Conservation (phyloP, 805 yeast species). For the Saturnispora dispora region DNA sequence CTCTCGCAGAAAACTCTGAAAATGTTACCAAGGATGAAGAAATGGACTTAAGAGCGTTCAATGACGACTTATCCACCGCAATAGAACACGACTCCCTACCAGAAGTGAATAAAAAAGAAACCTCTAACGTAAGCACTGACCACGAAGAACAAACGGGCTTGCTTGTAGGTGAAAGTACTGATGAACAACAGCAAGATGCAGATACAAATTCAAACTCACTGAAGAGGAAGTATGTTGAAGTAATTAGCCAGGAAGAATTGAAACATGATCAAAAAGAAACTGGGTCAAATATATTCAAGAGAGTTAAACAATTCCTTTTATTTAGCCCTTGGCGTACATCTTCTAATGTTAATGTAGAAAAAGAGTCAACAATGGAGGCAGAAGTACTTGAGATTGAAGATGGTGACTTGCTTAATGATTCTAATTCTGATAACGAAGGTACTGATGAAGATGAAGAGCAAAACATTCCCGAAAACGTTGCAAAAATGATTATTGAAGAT, state of each 20-base stretch:
- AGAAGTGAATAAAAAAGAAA: background rate
- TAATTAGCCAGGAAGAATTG: constrained; percentile 7
- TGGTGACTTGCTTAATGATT: constrained; percentile 5
- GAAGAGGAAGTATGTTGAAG: constrained; percentile 3
- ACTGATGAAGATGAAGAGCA: constrained; percentile 8
- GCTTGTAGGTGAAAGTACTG: background rate
- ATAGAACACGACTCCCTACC: background rate
- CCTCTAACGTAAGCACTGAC: background rate
- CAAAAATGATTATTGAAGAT: background rate
- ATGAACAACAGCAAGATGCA: background rate
- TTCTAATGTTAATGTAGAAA: background rate
- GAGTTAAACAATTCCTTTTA: constrained; percentile 5
- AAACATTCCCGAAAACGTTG: constrained; percentile 7
- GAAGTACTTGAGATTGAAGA: constrained; percentile 3
- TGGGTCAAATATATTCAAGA: background rate
- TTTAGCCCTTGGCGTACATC: constrained; percentile 1
- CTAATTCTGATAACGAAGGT: constrained; percentile 6
- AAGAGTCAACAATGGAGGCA: background rate
- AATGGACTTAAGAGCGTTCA: background rate
- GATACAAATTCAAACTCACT: background rate
- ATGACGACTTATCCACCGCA: background rate
- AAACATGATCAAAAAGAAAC: constrained; percentile 1
- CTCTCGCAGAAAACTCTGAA: background rate
- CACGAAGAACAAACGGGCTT: background rate
- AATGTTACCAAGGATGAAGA: background rate